phyloP scores from a whole-genome alignment of 306 rosid genomes.

The Cucurbita maxima region DNA sequence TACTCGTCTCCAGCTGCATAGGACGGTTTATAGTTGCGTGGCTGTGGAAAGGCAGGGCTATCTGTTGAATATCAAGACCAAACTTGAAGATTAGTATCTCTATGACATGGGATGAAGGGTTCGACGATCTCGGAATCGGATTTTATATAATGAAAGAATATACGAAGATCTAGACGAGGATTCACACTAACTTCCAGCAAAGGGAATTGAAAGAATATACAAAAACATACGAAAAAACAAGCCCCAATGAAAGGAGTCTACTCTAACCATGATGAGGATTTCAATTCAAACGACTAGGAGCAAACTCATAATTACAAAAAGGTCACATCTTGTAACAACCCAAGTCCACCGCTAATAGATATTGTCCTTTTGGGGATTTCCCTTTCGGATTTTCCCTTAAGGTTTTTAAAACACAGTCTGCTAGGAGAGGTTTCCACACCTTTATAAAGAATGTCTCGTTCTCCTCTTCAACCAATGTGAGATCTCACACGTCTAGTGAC shows the following conservation, averaged over 20 bases:
- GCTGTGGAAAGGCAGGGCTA: conserved; percentile 30
- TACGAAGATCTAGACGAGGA: background rate
- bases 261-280: background rate
- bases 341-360: too few species aligned
- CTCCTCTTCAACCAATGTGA: too few species aligned
- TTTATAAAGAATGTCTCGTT: too few species aligned
- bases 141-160: background rate
- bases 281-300: background rate
- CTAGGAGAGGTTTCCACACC: too few species aligned
- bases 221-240: too few species aligned
- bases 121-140: too few species aligned
- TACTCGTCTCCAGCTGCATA: conserved; percentile 42
- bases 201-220: background rate
- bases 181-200: background rate
- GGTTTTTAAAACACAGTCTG: too few species aligned
- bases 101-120: background rate
- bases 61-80: conserved; percentile 11
- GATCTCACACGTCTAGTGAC: background rate
- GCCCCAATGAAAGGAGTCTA: background rate
- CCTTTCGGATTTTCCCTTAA: too few species aligned
- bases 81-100: background rate
- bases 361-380: too few species aligned
- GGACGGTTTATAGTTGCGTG: conserved; percentile 37
- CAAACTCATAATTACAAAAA: background rate
- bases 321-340: background rate